phyloP scores from a whole-genome alignment of 441 rosid species.

The Adansonia rubrostipa region DNA sequence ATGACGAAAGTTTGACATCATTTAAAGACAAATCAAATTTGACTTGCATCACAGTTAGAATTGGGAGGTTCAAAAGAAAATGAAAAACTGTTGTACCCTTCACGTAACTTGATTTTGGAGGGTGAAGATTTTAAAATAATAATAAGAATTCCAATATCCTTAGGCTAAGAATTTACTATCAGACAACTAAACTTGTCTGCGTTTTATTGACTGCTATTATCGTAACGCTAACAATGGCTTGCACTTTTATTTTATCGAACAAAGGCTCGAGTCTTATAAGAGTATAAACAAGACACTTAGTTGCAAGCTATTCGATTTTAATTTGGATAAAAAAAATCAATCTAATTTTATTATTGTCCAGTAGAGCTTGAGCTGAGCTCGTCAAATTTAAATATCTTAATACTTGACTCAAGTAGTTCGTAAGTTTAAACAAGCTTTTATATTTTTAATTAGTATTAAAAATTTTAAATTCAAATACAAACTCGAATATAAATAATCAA shows the following conservation, averaged over 20 bases:
- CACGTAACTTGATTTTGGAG: background rate
- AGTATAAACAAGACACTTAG: too few species aligned
- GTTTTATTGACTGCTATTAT: background rate
- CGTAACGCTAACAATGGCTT: background rate
- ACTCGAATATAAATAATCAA: too few species aligned
- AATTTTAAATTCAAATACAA: too few species aligned
- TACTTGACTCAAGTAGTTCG: too few species aligned
- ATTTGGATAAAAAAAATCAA: too few species aligned
- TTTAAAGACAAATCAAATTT: too few species aligned
- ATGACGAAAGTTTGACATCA: constrained; percentile 8
- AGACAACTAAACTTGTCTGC: background rate
- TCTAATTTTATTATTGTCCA: too few species aligned
- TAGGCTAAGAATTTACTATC: background rate
- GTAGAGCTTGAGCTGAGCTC: too few species aligned
- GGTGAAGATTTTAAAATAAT: background rate
- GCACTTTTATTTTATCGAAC: background rate
- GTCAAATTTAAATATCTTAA: too few species aligned
- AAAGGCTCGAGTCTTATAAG: background rate
- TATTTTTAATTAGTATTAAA: too few species aligned
- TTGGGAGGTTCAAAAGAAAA: background rate
- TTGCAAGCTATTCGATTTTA: too few species aligned
- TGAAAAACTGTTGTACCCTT: background rate
- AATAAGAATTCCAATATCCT: background rate
- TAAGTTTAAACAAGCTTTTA: too few species aligned
- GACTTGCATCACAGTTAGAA: background rate